phyloP scores from a whole-genome alignment of 78 protist species.

The Emiliania huxleyi region DNA sequence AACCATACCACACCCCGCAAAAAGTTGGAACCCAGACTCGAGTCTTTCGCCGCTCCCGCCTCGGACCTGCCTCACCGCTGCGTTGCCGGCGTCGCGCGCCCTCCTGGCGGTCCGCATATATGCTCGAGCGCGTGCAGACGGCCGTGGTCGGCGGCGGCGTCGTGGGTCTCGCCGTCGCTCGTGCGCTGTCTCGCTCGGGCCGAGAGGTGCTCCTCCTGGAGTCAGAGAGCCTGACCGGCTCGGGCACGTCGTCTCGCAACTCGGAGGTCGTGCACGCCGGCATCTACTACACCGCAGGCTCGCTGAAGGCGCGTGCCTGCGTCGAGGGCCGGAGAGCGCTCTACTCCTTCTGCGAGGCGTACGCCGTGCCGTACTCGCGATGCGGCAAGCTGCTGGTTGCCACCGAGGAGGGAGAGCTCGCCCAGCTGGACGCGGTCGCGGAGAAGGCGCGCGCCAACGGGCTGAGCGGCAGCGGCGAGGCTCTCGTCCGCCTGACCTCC shows the following conservation, averaged over 20 bases:
- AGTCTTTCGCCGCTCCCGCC: too few species aligned
- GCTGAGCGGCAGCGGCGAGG: neutral
- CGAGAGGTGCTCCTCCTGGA: slow-evolving; percentile 27
- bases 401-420: neutral
- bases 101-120: too few species aligned
- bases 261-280: slow-evolving; percentile 35
- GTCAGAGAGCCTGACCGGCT: neutral
- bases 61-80: too few species aligned
- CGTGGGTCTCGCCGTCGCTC: too few species aligned
- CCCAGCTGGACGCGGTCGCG: neutral
- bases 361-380: neutral
- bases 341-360: neutral
- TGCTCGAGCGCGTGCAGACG: too few species aligned
- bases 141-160: too few species aligned
- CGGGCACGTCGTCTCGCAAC: neutral
- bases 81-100: too few species aligned
- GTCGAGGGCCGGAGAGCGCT: neutral
- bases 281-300: neutral
- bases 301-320: neutral
- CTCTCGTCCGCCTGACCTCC: neutral
- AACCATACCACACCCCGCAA: too few species aligned
- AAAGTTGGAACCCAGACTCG: too few species aligned
- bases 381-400: slow-evolving; percentile 23
- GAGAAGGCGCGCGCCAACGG: neutral
- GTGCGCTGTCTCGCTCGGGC: too few species aligned